Base-by-base conservation (phyloP, 2,329 filamentous ascomycete species). In the Endothia cerciana region DNA sequence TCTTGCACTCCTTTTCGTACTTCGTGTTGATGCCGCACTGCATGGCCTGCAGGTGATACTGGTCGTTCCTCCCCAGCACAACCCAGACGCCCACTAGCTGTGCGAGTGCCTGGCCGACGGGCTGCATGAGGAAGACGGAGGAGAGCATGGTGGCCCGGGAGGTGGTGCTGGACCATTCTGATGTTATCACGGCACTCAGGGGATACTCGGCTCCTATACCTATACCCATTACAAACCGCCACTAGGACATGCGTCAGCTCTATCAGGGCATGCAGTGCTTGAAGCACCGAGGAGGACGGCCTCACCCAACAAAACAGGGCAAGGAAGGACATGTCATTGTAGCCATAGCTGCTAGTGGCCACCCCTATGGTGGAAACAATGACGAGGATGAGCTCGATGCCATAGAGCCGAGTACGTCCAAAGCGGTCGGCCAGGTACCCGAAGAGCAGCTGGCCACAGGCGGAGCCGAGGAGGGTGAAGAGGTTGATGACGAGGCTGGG, bases 141-240 rank as follows among this genome's bases (percentile, higher is more conserved):
- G 88, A 86, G 69, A 91, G 79, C 88, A 91, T 91, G 25, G 82
- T 85, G n/a, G 85, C 85, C 59, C 89, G 80, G n/a, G 87, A 87
- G 58, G 83, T 84, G 0, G 87, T 90, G 62, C 82, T 85, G 5
- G 83, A 79, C 79, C 83, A 90, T 80, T 91, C 89, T 0, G 88
- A 85, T 0, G 87, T 89, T 41, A 91, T 91, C 10, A 90, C 85
- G 0, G 88, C 88, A 55, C 82, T 86, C 2, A 91, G 77, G 1
- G 89, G 89, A 72, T 91, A 91, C 74, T 91, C 88, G 19, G 85
- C 88, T n/a, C 87, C 87, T 41, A 90, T 87, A 0, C 86, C 82
- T 36, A 85, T 77, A 28, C 82, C 82, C 82, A 84, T 84, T 25
- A 85, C 82, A 67, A 85, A 85, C 22, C 82, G 79, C 82, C 82